A percentile compares a stretch with the other conserved stretches of the same genome.
These are phyloP conservation scores for Pouteria glomerata DNA, from an alignment of 148 eudicot species.

Conservation along the genomic window DNA sequence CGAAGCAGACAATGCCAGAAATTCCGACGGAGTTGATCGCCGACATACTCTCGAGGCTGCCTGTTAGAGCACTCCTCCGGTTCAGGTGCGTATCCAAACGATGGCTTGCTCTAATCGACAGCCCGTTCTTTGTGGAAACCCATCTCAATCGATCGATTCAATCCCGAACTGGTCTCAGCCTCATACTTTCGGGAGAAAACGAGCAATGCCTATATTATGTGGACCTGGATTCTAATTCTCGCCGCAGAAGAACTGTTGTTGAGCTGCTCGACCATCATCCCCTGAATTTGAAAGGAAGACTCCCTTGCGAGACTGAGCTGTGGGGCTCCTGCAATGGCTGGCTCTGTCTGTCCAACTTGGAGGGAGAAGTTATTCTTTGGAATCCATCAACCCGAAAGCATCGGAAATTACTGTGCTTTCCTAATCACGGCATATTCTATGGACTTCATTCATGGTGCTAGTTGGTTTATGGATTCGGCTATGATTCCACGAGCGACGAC, in stretches of 20 bases:
- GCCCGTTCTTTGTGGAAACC: constrained; percentile 19
- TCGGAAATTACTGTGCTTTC: too few relatives aligned
- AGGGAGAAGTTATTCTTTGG: background rate
- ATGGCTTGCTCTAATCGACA: constrained; percentile 17
- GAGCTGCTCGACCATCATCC: background rate
- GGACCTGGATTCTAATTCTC: background rate
- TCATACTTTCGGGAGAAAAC: background rate
- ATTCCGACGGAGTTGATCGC: constrained; percentile 1
- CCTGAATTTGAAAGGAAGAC: background rate
- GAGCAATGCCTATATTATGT: background rate
- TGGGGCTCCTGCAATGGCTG: background rate
- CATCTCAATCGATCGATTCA: constrained; percentile 22
- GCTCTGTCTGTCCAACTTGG: background rate
- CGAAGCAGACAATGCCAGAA: constrained; percentile 11
- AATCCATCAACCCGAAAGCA: too few relatives aligned
- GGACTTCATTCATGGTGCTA: background rate
- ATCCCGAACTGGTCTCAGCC: background rate
- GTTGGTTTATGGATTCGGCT: constrained; percentile 28
- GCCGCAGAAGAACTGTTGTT: too few relatives aligned
- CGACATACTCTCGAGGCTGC: constrained; percentile 10
- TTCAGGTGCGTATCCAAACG: constrained; percentile 20
- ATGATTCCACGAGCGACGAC: constrained; percentile 29
- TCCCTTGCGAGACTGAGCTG: background rate
- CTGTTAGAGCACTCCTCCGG: constrained; percentile 9
- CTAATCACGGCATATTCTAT: background rate